A percentile compares a stretch with the other conserved stretches of the same genome.
These are phyloP conservation scores for Skeletonema potamos DNA, from an alignment of 108 stramenopile genomes.

Conservation along the genomic window DNA sequence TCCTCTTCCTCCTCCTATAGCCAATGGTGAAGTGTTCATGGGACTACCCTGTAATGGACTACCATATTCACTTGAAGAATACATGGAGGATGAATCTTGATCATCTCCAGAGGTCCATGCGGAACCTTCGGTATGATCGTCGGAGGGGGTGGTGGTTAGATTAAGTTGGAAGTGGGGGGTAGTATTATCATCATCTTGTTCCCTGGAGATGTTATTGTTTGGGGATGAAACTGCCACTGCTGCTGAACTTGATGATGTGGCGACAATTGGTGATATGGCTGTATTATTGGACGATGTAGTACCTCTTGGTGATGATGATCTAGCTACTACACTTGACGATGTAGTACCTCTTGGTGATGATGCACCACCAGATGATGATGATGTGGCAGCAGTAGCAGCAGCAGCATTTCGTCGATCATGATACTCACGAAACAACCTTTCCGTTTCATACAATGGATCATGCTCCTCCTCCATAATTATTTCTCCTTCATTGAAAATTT, in stretches of 20 bases:
- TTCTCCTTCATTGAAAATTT: neutral
- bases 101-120: neutral
- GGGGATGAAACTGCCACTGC: too few species aligned
- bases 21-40: too few species aligned
- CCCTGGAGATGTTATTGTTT: neutral
- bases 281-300: too few species aligned
- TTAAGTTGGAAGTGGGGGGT: too few species aligned
- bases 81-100: neutral
- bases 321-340: too few species aligned
- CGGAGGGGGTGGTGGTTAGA: neutral
- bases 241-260: too few species aligned
- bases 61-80: neutral
- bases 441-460: neutral
- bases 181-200: too few species aligned
- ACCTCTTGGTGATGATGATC: too few species aligned
- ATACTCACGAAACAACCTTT: neutral
- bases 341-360: too few species aligned
- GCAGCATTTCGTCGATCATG: neutral
- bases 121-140: neutral
- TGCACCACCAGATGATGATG: neutral
- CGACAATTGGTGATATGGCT: too few species aligned
- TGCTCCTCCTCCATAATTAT: too few species aligned
- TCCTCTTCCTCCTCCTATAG: neutral
- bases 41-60: neutral
- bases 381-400: neutral